phyloP scores from a whole-genome alignment of 352 stramenopile species.

The Pythium scleroteichum region DNA sequence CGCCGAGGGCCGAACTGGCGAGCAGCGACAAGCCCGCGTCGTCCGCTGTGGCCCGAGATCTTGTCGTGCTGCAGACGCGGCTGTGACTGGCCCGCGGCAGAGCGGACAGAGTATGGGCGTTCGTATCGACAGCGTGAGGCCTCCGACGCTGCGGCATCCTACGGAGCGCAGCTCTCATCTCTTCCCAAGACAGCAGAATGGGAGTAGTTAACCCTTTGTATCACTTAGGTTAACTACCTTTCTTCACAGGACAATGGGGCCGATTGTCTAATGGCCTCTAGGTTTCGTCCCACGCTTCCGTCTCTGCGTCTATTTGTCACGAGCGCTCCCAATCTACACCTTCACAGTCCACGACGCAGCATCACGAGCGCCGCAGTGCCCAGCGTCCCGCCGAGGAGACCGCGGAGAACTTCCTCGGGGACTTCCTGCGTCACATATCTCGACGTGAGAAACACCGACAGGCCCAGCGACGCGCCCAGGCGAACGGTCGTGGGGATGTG shows the following conservation, averaged over 20 bases:
- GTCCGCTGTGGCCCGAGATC: background rate
- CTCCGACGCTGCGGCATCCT: too few relatives aligned
- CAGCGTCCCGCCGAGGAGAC: slow-evolving; percentile 64
- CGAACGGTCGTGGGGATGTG: slow-evolving; percentile 66
- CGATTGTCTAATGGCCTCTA: too few relatives aligned
- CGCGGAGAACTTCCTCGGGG: slow-evolving; percentile 68
- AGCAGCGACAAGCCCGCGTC: slow-evolving; percentile 31
- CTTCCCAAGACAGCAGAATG: too few relatives aligned
- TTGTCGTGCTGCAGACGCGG: background rate
- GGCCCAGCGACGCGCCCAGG: slow-evolving; percentile 58
- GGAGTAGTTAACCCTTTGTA: background rate
- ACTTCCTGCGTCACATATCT: slow-evolving; percentile 81
- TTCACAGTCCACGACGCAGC: slow-evolving; percentile 50
- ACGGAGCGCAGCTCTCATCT: too few relatives aligned
- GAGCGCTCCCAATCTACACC: background rate
- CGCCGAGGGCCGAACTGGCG: slow-evolving; percentile 45
- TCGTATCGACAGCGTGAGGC: too few relatives aligned
- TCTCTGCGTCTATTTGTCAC: background rate
- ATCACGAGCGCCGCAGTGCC: slow-evolving; percentile 69
- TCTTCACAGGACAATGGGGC: too few relatives aligned
- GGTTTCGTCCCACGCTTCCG: too few relatives aligned
- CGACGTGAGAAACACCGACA: slow-evolving; percentile 71
- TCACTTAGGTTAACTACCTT: background rate
- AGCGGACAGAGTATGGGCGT: too few relatives aligned
- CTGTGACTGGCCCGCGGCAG: background rate